Evolutionary conservation across 2,329 filamentous ascomycete species (phyloP).

Genomic region (Scedosporium minutisporum): DNA sequence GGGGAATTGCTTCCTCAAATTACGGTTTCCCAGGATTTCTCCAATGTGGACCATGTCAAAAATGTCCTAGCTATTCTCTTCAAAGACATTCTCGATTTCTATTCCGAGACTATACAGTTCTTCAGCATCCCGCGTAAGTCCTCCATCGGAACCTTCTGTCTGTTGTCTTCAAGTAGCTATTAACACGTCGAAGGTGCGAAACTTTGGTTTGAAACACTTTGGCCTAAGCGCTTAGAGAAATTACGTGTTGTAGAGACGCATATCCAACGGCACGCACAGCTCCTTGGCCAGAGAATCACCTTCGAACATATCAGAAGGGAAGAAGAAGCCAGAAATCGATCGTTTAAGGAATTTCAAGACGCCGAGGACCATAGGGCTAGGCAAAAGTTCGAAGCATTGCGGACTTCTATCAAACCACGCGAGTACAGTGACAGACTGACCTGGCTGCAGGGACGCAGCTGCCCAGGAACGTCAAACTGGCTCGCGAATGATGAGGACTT

Average conservation of each 20-base stretch:
- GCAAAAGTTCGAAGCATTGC: not conserved
- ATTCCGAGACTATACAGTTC: not conserved
- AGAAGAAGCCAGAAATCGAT: not conserved
- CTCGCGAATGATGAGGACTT: not conserved
- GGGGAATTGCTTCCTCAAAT: not conserved
- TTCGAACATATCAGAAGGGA: not conserved
- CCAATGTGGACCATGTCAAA: not conserved
- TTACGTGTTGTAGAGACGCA: not conserved
- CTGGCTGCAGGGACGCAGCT: not conserved
- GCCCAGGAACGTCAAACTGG: not conserved
- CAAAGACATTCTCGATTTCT: constrained; percentile 2
- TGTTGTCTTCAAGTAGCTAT: not conserved
- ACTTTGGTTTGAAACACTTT: not conserved
- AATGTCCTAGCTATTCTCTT: not conserved
- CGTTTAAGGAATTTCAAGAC: not conserved
- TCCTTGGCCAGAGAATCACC: not conserved
- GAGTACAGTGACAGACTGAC: not conserved
- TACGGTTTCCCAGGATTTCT: not conserved
- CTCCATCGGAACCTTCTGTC: not conserved
- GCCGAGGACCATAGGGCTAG: not conserved
- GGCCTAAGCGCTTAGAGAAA: not conserved
- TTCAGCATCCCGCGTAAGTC: not conserved
- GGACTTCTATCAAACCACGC: not conserved
- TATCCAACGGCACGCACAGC: not conserved
- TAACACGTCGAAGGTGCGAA: not conserved